Conservation (phyloP, 2,329 filamentous ascomycete genomes). For the Monilinia vaccinii-corymbosi region DNA sequence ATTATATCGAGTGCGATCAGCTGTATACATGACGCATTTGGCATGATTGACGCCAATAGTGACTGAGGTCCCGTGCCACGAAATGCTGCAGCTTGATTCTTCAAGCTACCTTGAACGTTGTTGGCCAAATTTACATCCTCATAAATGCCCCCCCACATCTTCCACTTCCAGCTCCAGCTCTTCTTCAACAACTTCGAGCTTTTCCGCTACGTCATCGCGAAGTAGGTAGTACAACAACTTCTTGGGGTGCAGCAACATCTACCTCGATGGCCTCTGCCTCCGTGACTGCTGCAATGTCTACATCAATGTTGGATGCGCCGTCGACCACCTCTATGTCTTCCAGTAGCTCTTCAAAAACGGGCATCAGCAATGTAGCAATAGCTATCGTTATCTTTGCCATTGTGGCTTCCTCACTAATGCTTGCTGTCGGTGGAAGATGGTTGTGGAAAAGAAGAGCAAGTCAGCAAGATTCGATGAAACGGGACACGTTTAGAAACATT, state of each 20-base stretch:
- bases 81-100: background rate
- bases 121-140: conserved; percentile 8
- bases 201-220: background rate
- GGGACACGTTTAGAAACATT: conserved; percentile 4
- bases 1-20: conserved; percentile 2
- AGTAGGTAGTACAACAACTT: conserved; percentile 3
- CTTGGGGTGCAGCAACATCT: background rate
- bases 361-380: background rate
- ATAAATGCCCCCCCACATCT: conserved; percentile 5
- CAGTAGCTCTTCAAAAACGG: background rate
- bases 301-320: background rate
- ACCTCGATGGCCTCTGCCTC: background rate
- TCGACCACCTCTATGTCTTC: background rate
- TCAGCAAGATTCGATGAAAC: background rate
- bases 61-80: background rate
- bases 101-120: conserved; percentile 7
- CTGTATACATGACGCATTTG: conserved; percentile 9
- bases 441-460: background rate
- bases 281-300: background rate
- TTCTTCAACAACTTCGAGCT: background rate
- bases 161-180: background rate
- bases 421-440: background rate
- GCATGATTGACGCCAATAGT: conserved; percentile 6
- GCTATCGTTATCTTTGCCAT: conserved; percentile 3
- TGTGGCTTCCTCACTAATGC: background rate